Evolutionary conservation across 805 yeast species (phyloP).

Genomic region (Candida berthetii): DNA sequence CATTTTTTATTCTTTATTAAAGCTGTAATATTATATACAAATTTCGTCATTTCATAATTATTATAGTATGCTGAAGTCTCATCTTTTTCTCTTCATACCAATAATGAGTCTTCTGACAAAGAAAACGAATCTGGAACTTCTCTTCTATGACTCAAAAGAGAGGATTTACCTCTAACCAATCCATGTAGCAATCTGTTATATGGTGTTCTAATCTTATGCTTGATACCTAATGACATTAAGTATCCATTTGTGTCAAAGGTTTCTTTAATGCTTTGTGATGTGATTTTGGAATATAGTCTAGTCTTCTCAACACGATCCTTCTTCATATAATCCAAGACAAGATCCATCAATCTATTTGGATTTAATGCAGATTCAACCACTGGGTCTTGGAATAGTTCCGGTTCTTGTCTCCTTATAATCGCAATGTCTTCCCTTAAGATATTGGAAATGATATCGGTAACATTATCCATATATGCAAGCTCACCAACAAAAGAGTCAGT

Average conservation of each 20-base stretch:
- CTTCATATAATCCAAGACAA: constrained; percentile 25
- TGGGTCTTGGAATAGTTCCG: constrained; percentile 9
- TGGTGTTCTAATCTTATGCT: constrained; percentile 6
- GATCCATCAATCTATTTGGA: constrained; percentile 25
- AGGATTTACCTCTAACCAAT: constrained; percentile 12
- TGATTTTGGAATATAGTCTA: constrained; percentile 6
- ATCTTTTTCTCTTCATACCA: too few relatives aligned
- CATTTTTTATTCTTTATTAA: too few relatives aligned
- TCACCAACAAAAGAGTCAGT: constrained; percentile 63
- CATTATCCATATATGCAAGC: constrained; percentile 33
- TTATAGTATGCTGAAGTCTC: too few relatives aligned
- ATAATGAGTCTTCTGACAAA: background rate
- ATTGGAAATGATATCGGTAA: constrained; percentile 26
- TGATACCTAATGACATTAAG: constrained; percentile 10
- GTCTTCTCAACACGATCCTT: constrained; percentile 7
- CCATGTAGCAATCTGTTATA: constrained; percentile 9
- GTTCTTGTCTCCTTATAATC: constrained; percentile 27
- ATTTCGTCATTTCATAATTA: too few relatives aligned
- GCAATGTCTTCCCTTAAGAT: constrained; percentile 44
- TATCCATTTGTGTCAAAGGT: constrained; percentile 13
- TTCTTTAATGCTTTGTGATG: constrained; percentile 7
- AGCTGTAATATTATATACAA: too few relatives aligned
- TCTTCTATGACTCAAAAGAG: constrained; percentile 4
- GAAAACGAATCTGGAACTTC: background rate
- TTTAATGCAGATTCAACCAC: constrained; percentile 19